These are phyloP conservation scores for Dichotomopilus funicola DNA, from an alignment of 2,329 filamentous ascomycete species.

Conservation along the genomic window DNA sequence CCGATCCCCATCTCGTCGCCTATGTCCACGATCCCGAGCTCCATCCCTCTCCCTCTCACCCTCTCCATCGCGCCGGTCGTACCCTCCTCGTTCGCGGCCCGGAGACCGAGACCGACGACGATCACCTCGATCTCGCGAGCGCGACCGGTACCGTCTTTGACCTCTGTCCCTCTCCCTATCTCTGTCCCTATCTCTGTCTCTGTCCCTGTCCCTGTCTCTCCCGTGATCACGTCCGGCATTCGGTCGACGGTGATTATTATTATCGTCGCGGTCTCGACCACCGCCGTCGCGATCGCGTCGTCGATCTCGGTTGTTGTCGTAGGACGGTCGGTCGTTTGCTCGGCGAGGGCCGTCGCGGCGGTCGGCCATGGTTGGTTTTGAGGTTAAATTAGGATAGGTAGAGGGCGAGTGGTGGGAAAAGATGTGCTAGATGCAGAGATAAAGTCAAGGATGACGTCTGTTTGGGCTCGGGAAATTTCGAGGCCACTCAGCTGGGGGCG, in stretches of 20 bases:
- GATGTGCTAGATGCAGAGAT: too few relatives aligned
- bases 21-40: neutral
- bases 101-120: slow-evolving; percentile 20
- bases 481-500: neutral
- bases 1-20: slow-evolving; percentile 6
- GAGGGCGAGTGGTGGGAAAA: too few relatives aligned
- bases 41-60: neutral
- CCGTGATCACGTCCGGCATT: slow-evolving; percentile 13
- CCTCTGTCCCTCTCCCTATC: slow-evolving; percentile 16
- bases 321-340: slow-evolving; percentile 12
- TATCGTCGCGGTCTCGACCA: slow-evolving; percentile 6
- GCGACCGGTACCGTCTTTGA: slow-evolving; percentile 14
- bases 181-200: slow-evolving; percentile 18
- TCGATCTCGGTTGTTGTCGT: slow-evolving; percentile 15
- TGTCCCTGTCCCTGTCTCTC: slow-evolving; percentile 23
- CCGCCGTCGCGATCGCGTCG: slow-evolving; percentile 14
- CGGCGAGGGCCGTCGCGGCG: slow-evolving; percentile 16
- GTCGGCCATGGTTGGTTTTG: slow-evolving; percentile 10
- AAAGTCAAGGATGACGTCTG: slow-evolving; percentile 10
- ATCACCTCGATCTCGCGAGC: slow-evolving; percentile 9
- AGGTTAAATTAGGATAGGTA: too few relatives aligned
- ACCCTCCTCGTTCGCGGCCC: slow-evolving; percentile 14
- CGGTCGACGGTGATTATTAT: neutral
- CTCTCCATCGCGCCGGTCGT: slow-evolving; percentile 16
- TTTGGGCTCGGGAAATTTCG: slow-evolving; percentile 4